phyloP scores from a whole-genome alignment of 148 eudicot genomes.

The Agrostemma githago region DNA sequence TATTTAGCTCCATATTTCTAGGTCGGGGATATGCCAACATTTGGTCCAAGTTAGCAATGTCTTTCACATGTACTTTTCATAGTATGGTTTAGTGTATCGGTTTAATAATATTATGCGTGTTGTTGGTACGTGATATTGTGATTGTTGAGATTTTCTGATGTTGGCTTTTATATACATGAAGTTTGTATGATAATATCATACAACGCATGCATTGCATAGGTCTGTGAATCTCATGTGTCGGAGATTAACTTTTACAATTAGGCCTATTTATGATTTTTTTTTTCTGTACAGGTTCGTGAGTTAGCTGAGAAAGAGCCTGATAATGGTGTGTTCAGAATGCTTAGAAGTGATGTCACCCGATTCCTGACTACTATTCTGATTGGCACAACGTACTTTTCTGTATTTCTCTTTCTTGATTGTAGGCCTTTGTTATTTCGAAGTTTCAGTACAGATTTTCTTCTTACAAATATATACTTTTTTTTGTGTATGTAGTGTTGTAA shows the following conservation, averaged over 20 bases:
- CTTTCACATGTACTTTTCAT: too few species aligned
- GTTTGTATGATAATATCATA: neutral
- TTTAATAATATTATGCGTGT: neutral
- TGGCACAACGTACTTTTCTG: constrained; percentile 79
- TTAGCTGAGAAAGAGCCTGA: constrained; percentile 95
- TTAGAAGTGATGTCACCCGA: constrained; percentile 86
- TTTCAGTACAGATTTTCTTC: constrained; percentile 8
- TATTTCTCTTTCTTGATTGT: neutral
- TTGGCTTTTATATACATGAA: neutral
- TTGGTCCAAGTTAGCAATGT: neutral
- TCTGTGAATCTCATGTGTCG: neutral
- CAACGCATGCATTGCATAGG: neutral
- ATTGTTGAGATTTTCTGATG: neutral
- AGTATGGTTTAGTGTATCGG: neutral
- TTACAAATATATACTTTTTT: constrained; percentile 22
- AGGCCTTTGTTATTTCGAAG: neutral
- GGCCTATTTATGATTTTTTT: constrained; percentile 6
- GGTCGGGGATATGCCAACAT: neutral
- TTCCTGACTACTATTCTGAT: constrained; percentile 93
- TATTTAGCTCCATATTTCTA: neutral
- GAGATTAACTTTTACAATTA: neutral
- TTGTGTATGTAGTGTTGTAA: constrained; percentile 70
- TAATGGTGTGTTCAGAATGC: constrained; percentile 85
- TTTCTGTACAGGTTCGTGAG: constrained; percentile 74
- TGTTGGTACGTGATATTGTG: neutral